phyloP scores from a whole-genome alignment of 2,329 filamentous ascomycete genomes.

The Corniculantispora saksenae region DNA sequence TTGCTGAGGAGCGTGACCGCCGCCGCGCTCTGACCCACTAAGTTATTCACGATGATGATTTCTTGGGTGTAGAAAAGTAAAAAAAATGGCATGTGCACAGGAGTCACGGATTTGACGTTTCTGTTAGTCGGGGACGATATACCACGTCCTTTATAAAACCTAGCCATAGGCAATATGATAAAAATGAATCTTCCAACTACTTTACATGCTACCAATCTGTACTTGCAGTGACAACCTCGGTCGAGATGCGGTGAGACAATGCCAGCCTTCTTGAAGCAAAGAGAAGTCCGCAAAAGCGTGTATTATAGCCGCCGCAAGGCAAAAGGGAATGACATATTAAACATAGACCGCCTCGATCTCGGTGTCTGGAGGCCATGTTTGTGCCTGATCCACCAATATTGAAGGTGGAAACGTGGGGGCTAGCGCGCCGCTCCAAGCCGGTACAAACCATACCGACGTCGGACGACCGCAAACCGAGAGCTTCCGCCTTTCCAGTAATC shows the following conservation, averaged over 20 bases:
- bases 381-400: neutral
- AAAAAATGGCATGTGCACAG: constrained; percentile 40
- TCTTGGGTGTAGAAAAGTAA: constrained; percentile 23
- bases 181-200: constrained; percentile 32
- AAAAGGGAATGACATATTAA: too few species aligned
- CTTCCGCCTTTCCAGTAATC: neutral
- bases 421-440: neutral
- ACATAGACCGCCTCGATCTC: too few species aligned
- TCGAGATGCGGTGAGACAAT: too few species aligned
- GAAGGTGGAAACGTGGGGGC: constrained; percentile 7
- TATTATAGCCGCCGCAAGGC: too few species aligned
- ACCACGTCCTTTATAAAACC: constrained; percentile 31
- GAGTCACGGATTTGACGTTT: constrained; percentile 45
- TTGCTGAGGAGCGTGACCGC: constrained; percentile 98
- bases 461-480: neutral
- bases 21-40: constrained; percentile 72
- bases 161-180: constrained; percentile 41
- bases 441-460: constrained; percentile 6
- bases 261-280: too few species aligned
- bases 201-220: neutral
- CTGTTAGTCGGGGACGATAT: constrained; percentile 27
- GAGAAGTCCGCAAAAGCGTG: too few species aligned
- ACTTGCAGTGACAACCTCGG: too few species aligned
- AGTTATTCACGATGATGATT: constrained; percentile 28
- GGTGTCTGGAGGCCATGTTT: too few species aligned